A percentile compares a stretch with the other conserved stretches of the same genome.
phyloP scores from a whole-genome alignment of 129 eudicot genomes.

The Mikania micrantha region DNA sequence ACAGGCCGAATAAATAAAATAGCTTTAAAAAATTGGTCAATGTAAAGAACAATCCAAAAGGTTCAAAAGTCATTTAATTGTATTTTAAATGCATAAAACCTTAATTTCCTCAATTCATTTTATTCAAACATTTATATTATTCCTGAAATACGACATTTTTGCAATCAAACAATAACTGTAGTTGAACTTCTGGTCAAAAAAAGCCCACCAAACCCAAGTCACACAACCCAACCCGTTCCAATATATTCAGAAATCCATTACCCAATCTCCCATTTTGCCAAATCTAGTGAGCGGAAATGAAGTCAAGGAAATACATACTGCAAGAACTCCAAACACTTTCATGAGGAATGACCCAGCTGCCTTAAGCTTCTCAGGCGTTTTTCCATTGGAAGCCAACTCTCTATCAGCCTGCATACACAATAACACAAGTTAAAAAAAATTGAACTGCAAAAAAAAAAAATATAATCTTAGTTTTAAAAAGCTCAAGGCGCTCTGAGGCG shows the following conservation, averaged over 20 bases:
- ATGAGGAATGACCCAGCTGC: constrained; percentile 97
- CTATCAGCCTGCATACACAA: constrained; percentile 71
- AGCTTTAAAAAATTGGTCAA: neutral
- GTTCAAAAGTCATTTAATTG: neutral
- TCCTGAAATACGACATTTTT: neutral
- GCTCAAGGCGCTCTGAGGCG: too few species aligned
- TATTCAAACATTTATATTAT: neutral
- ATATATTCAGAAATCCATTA: neutral
- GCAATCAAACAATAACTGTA: neutral
- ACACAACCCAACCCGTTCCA: neutral
- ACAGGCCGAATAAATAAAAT: neutral
- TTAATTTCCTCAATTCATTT: neutral
- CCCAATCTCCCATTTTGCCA: neutral
- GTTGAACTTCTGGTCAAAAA: neutral
- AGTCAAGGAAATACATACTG: constrained; percentile 42
- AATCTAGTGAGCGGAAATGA: neutral
- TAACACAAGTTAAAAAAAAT: neutral
- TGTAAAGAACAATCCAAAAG: neutral
- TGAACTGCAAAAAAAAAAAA: neutral
- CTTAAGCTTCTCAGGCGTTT: constrained; percentile 89
- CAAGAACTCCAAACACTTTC: constrained; percentile 99
- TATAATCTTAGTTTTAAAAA: too few species aligned
- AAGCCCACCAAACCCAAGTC: neutral
- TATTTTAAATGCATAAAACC: neutral
- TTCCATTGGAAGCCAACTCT: constrained; percentile 82